Percentiles rank a stretch among this genome's conserved stretches.
phyloP scores from a whole-genome alignment of 192 early-diverging fungal species.

The Dimargaris xerosporica region DNA sequence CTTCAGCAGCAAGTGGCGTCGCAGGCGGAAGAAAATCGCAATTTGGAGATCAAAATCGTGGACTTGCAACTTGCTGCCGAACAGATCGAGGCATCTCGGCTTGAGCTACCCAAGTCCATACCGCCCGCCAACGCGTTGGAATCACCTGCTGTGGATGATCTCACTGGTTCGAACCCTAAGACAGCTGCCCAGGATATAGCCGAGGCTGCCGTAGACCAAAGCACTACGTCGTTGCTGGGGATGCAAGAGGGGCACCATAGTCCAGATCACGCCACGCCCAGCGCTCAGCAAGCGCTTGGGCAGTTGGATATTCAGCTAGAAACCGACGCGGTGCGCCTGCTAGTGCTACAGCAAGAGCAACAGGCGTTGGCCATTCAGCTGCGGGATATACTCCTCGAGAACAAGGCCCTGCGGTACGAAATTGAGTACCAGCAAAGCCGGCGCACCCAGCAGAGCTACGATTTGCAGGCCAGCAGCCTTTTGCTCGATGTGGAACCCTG shows the following conservation, averaged over 20 bases:
- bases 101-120: not conserved
- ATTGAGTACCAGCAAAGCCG: constrained; percentile 2
- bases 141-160: not conserved
- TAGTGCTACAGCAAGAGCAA: not conserved
- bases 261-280: too few species aligned
- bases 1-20: not conserved
- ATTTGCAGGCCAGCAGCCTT: not conserved
- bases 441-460: not conserved
- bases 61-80: not conserved
- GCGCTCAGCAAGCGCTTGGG: too few species aligned
- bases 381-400: constrained; percentile 4
- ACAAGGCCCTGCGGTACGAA: constrained; percentile 8
- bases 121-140: not conserved
- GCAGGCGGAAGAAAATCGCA: not conserved
- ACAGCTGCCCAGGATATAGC: too few species aligned
- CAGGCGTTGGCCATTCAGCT: constrained; percentile 1
- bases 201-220: too few species aligned
- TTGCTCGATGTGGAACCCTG: not conserved
- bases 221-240: too few species aligned
- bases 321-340: not conserved
- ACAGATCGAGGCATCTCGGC: not conserved
- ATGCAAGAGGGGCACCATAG: too few species aligned
- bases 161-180: too few species aligned
- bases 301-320: not conserved
- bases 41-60: not conserved